Evolutionary conservation across 495 filamentous ascomycete genomes (phyloP).

Genomic region (Podospora tetraspora): DNA sequence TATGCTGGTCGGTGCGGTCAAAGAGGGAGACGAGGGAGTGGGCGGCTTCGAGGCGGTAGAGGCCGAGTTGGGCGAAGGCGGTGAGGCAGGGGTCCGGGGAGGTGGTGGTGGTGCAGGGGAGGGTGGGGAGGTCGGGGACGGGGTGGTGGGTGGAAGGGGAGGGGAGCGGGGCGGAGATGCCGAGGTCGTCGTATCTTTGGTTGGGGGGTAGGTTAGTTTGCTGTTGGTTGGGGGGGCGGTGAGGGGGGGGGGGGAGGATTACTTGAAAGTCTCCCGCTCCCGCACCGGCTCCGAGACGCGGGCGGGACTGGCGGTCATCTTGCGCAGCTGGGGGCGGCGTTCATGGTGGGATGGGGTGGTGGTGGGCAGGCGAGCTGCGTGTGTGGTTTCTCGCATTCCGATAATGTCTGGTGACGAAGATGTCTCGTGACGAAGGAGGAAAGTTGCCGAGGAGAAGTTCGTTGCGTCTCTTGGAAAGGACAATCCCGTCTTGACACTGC

Average conservation of each 20-base stretch:
- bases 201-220: neutral
- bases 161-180: slow-evolving; percentile 17
- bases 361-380: neutral
- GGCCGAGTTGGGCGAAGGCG: slow-evolving; percentile 58
- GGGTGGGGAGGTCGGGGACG: slow-evolving; percentile 11
- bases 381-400: neutral
- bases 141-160: neutral
- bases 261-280: slow-evolving; percentile 34
- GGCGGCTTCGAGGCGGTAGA: slow-evolving; percentile 47
- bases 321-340: neutral
- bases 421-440: neutral
- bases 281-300: slow-evolving; percentile 24
- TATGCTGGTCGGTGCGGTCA: slow-evolving; percentile 52
- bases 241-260: neutral
- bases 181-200: slow-evolving; percentile 21
- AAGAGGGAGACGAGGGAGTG: slow-evolving; percentile 58
- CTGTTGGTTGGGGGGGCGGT: neutral
- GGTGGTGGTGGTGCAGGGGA: slow-evolving; percentile 25
- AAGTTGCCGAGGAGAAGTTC: neutral
- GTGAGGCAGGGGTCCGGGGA: slow-evolving; percentile 57
- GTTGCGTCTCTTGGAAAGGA: neutral
- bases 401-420: neutral
- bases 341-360: neutral
- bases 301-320: slow-evolving; percentile 6
- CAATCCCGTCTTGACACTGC: neutral